Evolutionary conservation across 768 basidiomycete genomes (phyloP), one percentile per base, ranked within the genome.

Genomic region (Suillus americanus): DNA sequence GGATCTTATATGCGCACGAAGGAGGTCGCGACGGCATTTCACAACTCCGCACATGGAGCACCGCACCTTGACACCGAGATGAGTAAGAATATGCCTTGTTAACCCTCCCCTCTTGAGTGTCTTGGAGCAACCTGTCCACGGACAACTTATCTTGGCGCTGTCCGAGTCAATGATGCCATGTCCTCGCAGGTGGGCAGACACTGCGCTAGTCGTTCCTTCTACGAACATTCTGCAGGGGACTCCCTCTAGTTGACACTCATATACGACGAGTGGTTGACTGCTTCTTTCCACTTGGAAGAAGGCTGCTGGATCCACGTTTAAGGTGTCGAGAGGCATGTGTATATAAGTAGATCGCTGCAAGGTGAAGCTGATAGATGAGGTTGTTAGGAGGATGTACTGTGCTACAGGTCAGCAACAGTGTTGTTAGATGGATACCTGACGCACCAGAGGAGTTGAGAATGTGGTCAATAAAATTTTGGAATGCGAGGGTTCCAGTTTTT

Each of bases 71-170:
- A 62, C 55, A 20, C 43, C 46, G 5, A 65, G 37, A 33, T 65
- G 65, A 16, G 65, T 53, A 30, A 63, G 56, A 8, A 65, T 33
- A 25, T 65, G 65, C 23, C 65, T 55, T 23, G 65, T 0, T 23
- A 65, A 53, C 48, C 40, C 62, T 16, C 37, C 55, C 3, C 12
- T 33, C 35, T 53, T 65, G 35, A 55, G 38, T 3, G 30, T 50
- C 20, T 65, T 43, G 9, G 20, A 14, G 45, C 65, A 65, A 35
- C 13, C 35, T 3, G 3, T 13, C 65, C 65, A 65, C 10, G 20
- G 33, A 25, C 65, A 65, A 13, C 1, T 54, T 16, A 28, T 51
- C 9, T 3, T 30, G 37, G 41, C 55, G 38, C 48, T 63, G 23
- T 35, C 23, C 14, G 28, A 40, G 20, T 46, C 38, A 14, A n/a